These are phyloP conservation scores for Leccinum subspadiceum DNA, from an alignment of 1,284 basidiomycete species.

Conservation along the genomic window DNA sequence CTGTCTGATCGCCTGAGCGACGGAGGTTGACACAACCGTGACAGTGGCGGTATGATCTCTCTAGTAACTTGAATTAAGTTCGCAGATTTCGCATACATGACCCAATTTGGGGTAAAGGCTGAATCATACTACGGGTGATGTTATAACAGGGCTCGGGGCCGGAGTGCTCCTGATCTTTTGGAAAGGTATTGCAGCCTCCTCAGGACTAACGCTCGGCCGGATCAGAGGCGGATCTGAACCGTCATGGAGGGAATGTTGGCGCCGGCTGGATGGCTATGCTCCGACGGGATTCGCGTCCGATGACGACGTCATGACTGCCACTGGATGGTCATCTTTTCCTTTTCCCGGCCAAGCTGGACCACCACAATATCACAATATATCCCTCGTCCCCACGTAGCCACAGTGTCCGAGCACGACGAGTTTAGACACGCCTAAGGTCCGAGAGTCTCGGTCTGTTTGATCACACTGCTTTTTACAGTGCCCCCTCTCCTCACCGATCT, in stretches of 20 bases:
- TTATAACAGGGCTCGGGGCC: neutral
- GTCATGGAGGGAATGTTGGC: slow-evolving; percentile 47
- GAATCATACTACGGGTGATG: neutral
- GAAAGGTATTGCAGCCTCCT: slow-evolving; percentile 42
- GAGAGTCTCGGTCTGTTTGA: neutral
- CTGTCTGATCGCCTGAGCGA: neutral
- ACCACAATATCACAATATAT: neutral
- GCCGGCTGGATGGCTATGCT: neutral
- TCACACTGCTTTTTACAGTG: slow-evolving; percentile 44
- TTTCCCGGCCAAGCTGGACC: neutral
- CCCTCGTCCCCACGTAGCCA: neutral
- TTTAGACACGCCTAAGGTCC: neutral
- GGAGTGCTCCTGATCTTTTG: slow-evolving; percentile 39
- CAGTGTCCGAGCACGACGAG: neutral
- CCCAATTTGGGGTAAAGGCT: neutral
- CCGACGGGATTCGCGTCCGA: slow-evolving; percentile 30
- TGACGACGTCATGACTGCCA: slow-evolving; percentile 25
- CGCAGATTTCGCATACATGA: neutral
- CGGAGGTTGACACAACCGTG: neutral
- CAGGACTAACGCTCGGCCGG: slow-evolving; percentile 42
- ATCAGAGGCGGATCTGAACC: slow-evolving; percentile 40
- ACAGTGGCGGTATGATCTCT: neutral
- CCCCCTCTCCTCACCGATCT: slow-evolving; percentile 65
- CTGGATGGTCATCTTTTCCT: neutral
- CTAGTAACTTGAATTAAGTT: neutral